Percentiles rank a stretch among this genome's conserved stretches.
These are phyloP conservation scores for Pleurostoma richardsiae DNA, from an alignment of 2,329 filamentous ascomycete species.

Conservation along the genomic window DNA sequence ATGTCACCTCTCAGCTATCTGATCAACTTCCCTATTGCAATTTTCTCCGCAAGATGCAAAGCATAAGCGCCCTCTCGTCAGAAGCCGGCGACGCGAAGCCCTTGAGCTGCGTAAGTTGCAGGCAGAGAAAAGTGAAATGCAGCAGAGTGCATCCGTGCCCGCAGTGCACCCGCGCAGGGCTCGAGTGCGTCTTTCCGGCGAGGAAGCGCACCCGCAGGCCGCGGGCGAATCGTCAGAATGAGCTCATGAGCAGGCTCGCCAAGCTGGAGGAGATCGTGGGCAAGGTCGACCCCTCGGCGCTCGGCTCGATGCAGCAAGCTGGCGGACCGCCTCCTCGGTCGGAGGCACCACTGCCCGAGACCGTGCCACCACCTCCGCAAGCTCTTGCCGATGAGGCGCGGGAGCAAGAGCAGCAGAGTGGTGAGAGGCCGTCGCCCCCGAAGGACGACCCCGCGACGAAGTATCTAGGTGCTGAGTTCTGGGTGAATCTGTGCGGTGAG, in stretches of 20 bases:
- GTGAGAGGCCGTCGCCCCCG: not conserved
- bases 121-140: constrained; percentile 59
- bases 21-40: too few relatives aligned
- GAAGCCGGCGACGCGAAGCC: constrained; percentile 14
- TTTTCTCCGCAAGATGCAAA: not conserved
- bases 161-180: constrained; percentile 41
- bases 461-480: constrained; percentile 38
- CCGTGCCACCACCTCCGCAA: not conserved
- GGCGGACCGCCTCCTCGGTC: not conserved
- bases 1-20: too few relatives aligned
- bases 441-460: constrained; percentile 13
- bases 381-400: not conserved
- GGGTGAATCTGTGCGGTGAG: constrained; percentile 35
- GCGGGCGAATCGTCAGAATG: constrained; percentile 33
- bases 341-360: not conserved
- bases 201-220: constrained; percentile 36
- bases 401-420: not conserved
- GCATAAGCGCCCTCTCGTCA: not conserved
- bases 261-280: constrained; percentile 41
- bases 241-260: constrained; percentile 36
- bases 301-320: constrained; percentile 6
- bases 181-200: constrained; percentile 42
- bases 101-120: constrained; percentile 56
- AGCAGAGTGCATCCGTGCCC: constrained; percentile 50
- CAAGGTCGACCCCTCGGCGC: constrained; percentile 27